Evolutionary conservation across 306 rosid genomes (phyloP).

Genomic region (Coriaria nepalensis): DNA sequence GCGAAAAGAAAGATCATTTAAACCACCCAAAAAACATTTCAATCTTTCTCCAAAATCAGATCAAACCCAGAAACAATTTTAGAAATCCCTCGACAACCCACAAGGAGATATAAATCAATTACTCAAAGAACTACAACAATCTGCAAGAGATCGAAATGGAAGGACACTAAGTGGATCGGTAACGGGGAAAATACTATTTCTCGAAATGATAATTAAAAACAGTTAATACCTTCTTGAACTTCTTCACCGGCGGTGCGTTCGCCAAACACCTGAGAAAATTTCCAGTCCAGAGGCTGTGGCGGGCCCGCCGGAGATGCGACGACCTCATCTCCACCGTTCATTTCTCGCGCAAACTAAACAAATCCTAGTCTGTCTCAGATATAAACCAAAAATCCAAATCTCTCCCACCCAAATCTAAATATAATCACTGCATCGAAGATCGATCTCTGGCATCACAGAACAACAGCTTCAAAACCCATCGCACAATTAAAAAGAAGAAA

Average conservation of each 20-base stretch:
- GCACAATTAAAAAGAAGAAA: slow-evolving; percentile 7
- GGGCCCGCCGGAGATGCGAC: slow-evolving; percentile 79
- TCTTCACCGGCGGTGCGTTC: slow-evolving; percentile 98
- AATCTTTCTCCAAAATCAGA: neutral
- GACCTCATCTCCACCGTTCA: slow-evolving; percentile 91
- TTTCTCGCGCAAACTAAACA: slow-evolving; percentile 14
- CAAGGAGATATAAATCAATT: slow-evolving; percentile 14
- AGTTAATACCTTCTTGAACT: slow-evolving; percentile 85
- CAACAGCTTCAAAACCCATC: slow-evolving; percentile 48
- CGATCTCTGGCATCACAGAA: slow-evolving; percentile 52
- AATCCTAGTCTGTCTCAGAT: too few species aligned
- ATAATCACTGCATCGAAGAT: slow-evolving; percentile 60
- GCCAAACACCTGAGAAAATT: slow-evolving; percentile 99
- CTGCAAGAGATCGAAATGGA: too few species aligned
- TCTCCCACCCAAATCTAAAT: slow-evolving; percentile 37
- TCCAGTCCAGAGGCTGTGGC: slow-evolving; percentile 84
- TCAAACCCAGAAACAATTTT: slow-evolving; percentile 19
- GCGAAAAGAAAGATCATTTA: too few species aligned
- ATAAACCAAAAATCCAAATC: slow-evolving; percentile 20
- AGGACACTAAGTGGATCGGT: slow-evolving; percentile 50
- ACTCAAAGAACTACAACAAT: slow-evolving; percentile 14
- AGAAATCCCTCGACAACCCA: slow-evolving; percentile 18
- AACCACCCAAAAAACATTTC: too few species aligned
- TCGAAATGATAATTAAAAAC: slow-evolving; percentile 22
- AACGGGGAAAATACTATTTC: slow-evolving; percentile 44